Base-by-base conservation (phyloP, 495 filamentous ascomycete genomes). In the Acidiella bohemica region DNA sequence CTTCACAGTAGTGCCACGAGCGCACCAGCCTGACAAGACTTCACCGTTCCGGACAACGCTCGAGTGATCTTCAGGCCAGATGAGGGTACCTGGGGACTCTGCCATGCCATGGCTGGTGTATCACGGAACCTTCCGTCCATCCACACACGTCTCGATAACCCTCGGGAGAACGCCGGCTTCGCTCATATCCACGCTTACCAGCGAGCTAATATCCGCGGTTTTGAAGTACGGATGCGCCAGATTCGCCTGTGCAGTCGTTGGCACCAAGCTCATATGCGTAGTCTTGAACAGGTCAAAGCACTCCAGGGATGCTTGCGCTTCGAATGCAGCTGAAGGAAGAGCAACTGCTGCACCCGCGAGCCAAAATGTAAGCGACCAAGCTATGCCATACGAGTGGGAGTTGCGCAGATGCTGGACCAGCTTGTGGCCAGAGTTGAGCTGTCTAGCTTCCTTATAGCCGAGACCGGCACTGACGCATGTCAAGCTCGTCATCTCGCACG, bases 81-180 rank as follows among this genome's bases (percentile, higher is more conserved):
- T 50, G n/a, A 59, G 47, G n/a, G 40, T 35, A 2, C 31, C 31
- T 6, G 40, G 31, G 9, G 24, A 3, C 56, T 45, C 13, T 55
- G 52, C 66, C 64, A 68, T 65, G 3, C 65, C 65, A 37, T 59
- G 67, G 24, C 40, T 43, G 19, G 30, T 16, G 53, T 52, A 41
- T 56, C 54, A 14, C 55, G 50, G 21, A 53, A 57, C 20, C 45
- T 43, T n/a, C 36, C 44, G 16, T 54, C 53, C 29, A 53, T 58
- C 3, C 63, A 46, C 24, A 37, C 59, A 62, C 1, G 47, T 53
- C 17, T 41, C 33, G 10, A 64, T 41, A 17, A 60, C 38, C 21
- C 56, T 57, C 9, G 51, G 46, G 12, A 49, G 51, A 16, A 59
- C 47, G 3, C 57, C 38, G 14, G 54, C 51, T 9, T 49, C 64